Percentiles rank a stretch among this genome's conserved stretches.
These are phyloP conservation scores for Puccinia horiana DNA, from an alignment of 1,284 basidiomycete species.

Conservation along the genomic window DNA sequence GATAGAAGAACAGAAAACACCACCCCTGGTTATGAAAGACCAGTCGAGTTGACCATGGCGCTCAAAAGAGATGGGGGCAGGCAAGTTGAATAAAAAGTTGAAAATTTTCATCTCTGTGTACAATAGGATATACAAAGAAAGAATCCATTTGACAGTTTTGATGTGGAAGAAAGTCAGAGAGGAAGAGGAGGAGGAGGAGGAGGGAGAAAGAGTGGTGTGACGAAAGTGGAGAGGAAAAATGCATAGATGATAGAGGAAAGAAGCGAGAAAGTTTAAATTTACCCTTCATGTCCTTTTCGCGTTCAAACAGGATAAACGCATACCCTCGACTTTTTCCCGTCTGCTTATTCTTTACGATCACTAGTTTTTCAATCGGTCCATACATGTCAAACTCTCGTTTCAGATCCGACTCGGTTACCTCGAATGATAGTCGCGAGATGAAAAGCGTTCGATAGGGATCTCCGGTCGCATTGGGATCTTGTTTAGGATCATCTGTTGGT, in stretches of 20 bases:
- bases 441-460: constrained; percentile 99
- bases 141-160: neutral
- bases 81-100: neutral
- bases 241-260: constrained; percentile 31
- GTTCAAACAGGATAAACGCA: constrained; percentile 95
- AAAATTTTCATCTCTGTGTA: constrained; percentile 20
- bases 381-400: constrained; percentile 92
- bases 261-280: constrained; percentile 53
- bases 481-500: constrained; percentile 76
- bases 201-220: neutral
- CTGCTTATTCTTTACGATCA: constrained; percentile 70
- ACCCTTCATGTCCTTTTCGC: constrained; percentile 99
- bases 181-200: neutral
- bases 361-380: constrained; percentile 87
- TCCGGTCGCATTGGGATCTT: constrained; percentile 88
- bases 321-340: constrained; percentile 85
- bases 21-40: constrained; percentile 8
- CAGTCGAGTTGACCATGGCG: constrained; percentile 1
- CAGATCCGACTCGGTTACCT: constrained; percentile 83
- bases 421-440: constrained; percentile 89
- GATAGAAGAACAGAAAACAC: neutral
- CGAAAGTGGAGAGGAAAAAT: neutral
- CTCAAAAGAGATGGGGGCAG: constrained; percentile 13
- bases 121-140: constrained; percentile 24
- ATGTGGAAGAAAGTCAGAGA: neutral